A percentile compares a stretch with the other conserved stretches of the same genome.
phyloP scores from a whole-genome alignment of 106 monocot genomes.

The Gastrodia elata region DNA sequence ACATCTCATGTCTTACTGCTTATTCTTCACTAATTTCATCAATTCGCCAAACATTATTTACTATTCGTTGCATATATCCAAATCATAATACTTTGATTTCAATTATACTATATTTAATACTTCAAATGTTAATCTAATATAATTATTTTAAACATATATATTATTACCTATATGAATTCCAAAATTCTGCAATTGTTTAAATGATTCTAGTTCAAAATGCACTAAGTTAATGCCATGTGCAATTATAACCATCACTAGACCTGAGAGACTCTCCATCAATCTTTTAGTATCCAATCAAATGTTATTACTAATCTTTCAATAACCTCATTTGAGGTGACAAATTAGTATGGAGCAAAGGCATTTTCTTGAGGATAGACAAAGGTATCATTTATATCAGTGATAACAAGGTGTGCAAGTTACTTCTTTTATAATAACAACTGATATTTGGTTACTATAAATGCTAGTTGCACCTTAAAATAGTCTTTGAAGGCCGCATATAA shows the following conservation, averaged over 20 bases:
- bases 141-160: not conserved
- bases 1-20: not conserved
- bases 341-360: not conserved
- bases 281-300: not conserved
- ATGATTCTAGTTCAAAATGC: not conserved
- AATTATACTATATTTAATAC: not conserved
- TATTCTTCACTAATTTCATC: too few relatives aligned
- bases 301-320: constrained; percentile 2
- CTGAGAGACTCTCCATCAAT: not conserved
- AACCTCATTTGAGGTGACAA: not conserved
- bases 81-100: not conserved
- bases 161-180: not conserved
- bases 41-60: too few relatives aligned
- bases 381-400: not conserved
- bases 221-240: not conserved
- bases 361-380: not conserved
- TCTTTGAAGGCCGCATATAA: constrained; percentile 85
- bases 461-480: constrained; percentile 66
- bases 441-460: not conserved
- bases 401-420: not conserved
- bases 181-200: not conserved
- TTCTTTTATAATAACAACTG: not conserved
- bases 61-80: not conserved
- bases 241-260: not conserved
- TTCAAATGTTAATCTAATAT: not conserved